These are phyloP conservation scores for Panaeolus papilionaceus DNA, from an alignment of 768 basidiomycete genomes.

Conservation along the genomic window DNA sequence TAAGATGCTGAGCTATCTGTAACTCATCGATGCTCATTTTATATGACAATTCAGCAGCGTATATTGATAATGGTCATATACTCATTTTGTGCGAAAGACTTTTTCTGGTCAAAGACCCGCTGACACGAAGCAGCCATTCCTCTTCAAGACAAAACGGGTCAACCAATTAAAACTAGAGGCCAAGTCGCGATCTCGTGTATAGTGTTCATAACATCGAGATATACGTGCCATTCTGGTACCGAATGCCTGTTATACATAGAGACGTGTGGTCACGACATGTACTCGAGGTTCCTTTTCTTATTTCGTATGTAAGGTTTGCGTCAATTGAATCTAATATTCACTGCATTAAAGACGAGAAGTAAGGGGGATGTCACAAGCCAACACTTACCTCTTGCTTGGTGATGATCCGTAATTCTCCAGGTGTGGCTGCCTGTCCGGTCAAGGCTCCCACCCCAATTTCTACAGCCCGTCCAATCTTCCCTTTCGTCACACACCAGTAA, in stretches of 20 bases:
- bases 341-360: neutral
- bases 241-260: neutral
- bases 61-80: neutral
- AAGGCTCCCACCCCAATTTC: slow-evolving; percentile 65
- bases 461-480: slow-evolving; percentile 59
- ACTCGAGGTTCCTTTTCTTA: slow-evolving; percentile 21
- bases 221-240: neutral
- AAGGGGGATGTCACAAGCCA: neutral
- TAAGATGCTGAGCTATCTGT: neutral
- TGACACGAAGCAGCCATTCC: neutral
- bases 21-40: neutral
- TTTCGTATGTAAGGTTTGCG: slow-evolving; percentile 44
- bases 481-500: slow-evolving; percentile 78
- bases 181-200: neutral
- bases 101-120: neutral
- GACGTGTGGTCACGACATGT: neutral
- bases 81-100: neutral
- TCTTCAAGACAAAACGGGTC: neutral
- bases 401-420: slow-evolving; percentile 82
- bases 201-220: slow-evolving; percentile 2
- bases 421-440: slow-evolving; percentile 66
- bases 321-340: slow-evolving; percentile 47
- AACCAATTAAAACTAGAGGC: neutral
- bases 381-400: slow-evolving; percentile 69
- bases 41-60: neutral